Conservation (phyloP, 768 basidiomycete genomes). For the Leucosporidium scottii region DNA sequence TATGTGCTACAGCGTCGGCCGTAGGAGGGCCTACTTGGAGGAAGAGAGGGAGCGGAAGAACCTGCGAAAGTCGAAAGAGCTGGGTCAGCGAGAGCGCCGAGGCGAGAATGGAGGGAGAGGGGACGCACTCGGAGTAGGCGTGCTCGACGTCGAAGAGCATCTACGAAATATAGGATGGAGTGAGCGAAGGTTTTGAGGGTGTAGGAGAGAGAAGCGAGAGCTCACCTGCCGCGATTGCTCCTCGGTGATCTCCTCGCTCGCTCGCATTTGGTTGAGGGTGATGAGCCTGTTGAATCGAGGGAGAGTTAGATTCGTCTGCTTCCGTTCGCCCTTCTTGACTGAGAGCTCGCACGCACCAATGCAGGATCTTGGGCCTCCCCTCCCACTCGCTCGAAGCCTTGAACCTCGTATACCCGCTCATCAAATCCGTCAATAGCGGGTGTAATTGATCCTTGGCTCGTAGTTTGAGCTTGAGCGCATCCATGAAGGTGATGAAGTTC, state of each 20-base stretch:
- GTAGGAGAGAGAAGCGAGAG: not conserved
- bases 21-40: not conserved
- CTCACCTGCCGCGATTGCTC: slow-evolving; percentile 85
- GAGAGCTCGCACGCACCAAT: slow-evolving; percentile 73
- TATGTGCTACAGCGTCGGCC: too few species aligned
- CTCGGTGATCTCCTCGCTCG: slow-evolving; percentile 89
- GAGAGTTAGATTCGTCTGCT: too few species aligned
- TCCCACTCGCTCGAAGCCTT: slow-evolving; percentile 95
- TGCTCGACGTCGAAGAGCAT: slow-evolving; percentile 94
- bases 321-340: too few species aligned
- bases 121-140: slow-evolving; percentile 77
- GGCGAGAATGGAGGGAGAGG: slow-evolving; percentile 40
- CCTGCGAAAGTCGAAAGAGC: not conserved
- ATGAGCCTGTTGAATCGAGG: slow-evolving; percentile 78
- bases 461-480: slow-evolving; percentile 81
- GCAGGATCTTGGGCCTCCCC: slow-evolving; percentile 84
- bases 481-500: slow-evolving; percentile 99
- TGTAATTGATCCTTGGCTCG: slow-evolving; percentile 97
- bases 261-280: slow-evolving; percentile 92
- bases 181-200: not conserved
- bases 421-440: slow-evolving; percentile 88
- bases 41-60: slow-evolving; percentile 30
- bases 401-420: slow-evolving; percentile 86
- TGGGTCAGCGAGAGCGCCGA: not conserved
- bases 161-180: slow-evolving; percentile 43